Percentiles rank a stretch among this genome's conserved stretches.
Evolutionary conservation across 257 asterid species (phyloP).

Genomic region (Penstemon davidsonii): DNA sequence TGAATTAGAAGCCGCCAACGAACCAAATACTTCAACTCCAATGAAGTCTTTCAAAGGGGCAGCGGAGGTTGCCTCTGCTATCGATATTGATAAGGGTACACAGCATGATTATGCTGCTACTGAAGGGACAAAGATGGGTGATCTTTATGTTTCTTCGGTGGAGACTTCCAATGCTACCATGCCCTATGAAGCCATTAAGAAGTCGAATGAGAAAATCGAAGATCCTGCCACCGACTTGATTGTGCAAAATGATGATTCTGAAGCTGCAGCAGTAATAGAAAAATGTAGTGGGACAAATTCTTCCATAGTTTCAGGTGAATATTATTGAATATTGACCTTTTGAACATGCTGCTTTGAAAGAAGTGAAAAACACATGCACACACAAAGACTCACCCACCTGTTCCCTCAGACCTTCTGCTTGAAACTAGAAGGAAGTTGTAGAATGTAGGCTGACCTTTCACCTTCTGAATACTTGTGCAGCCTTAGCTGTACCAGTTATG

Average conservation of each 20-base stretch:
- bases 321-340: constrained; percentile 21
- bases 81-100: constrained; percentile 30
- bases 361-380: background rate
- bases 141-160: constrained; percentile 32
- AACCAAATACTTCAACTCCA: constrained; percentile 24
- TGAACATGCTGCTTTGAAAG: constrained; percentile 17
- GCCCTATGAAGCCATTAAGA: constrained; percentile 31
- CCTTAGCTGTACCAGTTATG: background rate
- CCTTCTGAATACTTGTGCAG: background rate
- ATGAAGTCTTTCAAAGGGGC: constrained; percentile 21
- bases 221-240: constrained; percentile 30
- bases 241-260: constrained; percentile 37
- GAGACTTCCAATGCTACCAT: constrained; percentile 37
- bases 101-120: constrained; percentile 28
- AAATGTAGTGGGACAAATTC: constrained; percentile 23
- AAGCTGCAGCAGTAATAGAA: constrained; percentile 36
- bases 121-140: constrained; percentile 30
- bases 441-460: background rate
- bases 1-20: constrained; percentile 30
- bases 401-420: too few species aligned
- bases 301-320: constrained; percentile 38
- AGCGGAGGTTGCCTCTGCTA: constrained; percentile 32
- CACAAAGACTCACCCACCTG: too few species aligned
- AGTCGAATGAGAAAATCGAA: constrained; percentile 31
- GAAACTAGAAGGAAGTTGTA: background rate